Evolutionary conservation across 1,139 yeast species (phyloP), one percentile per base, ranked within the genome.

Genomic region (Dujonia santamariae): DNA sequence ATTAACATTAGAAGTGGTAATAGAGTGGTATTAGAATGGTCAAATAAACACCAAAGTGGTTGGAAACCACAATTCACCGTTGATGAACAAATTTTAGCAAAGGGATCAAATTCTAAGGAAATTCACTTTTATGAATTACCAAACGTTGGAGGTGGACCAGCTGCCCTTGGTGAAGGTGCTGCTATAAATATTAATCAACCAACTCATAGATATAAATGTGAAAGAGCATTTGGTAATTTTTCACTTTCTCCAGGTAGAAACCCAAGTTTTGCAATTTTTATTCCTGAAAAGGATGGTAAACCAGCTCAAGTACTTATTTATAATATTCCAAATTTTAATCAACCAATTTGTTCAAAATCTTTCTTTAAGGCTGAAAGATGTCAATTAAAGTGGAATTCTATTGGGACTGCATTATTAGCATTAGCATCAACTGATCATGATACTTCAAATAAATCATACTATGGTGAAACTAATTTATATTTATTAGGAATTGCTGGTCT

Each of bases 321-420:
- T 72, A 77, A 85, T 59, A 69, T 82, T 49, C 81, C 87, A 26
- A 76, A 78, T 51, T 83, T 88, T 53, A 67, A 73, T 39, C 86
- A 82, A 48, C 92, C 96, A 19, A 81, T 87, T 32, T 83, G 95
- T 35, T 79, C 82, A 43, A 92, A 92, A 59, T 79, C 86, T 39
- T 87, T 94, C 52, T 92, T 92, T 75, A 90, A 90, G 66, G 97
- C 97, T 30, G 98, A 94, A 56, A 78, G 84, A 49, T 94, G 96
- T 59, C 83, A 78, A 48, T 76, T 92, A 67, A 83, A 79, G 57
- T 94, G 99, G 99, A 94, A 94, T 60, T 74, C 80, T 29, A 72
- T 88, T 45, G 99, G 98, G 37, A 94, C 97, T 42, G 95, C 97
- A 8, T 72, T 92, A 46, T 69, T 94, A 53, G 97, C 96, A 37